Evolutionary conservation across 345 rosid genomes (phyloP), one percentile per base, ranked within the genome.

Genomic region (Sisymbrium irio): DNA sequence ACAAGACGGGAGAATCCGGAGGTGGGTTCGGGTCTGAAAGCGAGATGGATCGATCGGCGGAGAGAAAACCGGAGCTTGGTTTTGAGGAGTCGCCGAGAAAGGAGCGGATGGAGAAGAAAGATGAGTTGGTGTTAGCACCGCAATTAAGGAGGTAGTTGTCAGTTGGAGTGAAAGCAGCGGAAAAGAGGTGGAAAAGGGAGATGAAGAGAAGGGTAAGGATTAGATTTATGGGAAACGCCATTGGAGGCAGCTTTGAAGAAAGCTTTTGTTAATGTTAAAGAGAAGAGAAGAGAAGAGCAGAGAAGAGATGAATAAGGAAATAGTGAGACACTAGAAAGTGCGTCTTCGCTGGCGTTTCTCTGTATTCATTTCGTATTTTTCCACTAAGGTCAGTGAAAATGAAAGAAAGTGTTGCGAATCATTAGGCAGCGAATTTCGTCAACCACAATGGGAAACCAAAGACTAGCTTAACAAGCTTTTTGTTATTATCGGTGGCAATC

Each of bases 71-170:
- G 1, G 73, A 77, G n/a, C 79, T 81, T 12, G 79, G 78, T 17
- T 41, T 42, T 0, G 84, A 37, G 1, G 93, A 85, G 80, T 95
- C 99, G 22, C 87, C 65, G 54, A 77, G 33, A 37, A 95, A 95
- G 61, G 85, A 33, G n/a, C 99, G 89, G 65, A 67, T 78, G 35
- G 80, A 47, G 75, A 79, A 80, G 55, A 83, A 63, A 5, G 97
- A 78, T 1, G 87, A 30, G 79, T 80, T 84, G 62, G 85, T 20
- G 41, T 77, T 51, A 20, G 99, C 74, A 56, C 99, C 99, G 44
- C 91, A 89, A 77, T 82, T 85, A 74, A 95, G 69, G 59, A 95
- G 97, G 83, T 87, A 92, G 76, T 86, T 85, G 77, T 95, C 90
- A 3, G 79, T 0, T 28, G 99, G 99, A 67, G 81, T 55, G 82